phyloP scores from a whole-genome alignment of 495 filamentous ascomycete species.

The Podospora bellae-mahoneyi region DNA sequence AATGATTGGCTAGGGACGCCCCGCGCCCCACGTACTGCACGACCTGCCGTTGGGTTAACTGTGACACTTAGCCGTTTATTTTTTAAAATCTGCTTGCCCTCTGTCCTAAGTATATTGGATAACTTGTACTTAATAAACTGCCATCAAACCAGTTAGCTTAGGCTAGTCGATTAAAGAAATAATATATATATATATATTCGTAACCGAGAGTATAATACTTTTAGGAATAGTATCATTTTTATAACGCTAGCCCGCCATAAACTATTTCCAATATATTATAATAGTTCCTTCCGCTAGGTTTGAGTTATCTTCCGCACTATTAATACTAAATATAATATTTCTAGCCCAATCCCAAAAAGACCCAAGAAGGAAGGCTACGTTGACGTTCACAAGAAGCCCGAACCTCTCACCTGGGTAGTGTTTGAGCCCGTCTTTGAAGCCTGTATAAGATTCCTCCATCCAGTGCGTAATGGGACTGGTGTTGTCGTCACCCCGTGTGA shows the following conservation, averaged over 20 bases:
- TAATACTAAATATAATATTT: constrained; percentile 17
- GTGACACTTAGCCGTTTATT: too few relatives aligned
- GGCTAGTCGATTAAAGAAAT: background rate
- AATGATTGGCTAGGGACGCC: too few relatives aligned
- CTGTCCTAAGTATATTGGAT: background rate
- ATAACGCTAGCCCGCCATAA: background rate
- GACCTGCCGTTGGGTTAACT: too few relatives aligned
- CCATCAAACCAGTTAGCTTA: background rate
- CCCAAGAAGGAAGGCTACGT: too few relatives aligned
- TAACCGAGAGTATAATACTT: constrained; percentile 6
- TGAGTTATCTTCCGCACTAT: constrained; percentile 1
- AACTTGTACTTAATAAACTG: constrained; percentile 9
- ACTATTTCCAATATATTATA: constrained; percentile 4
- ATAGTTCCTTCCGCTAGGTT: background rate
- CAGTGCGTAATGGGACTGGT: too few relatives aligned
- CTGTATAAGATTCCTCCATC: too few relatives aligned
- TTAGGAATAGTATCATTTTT: constrained; percentile 1
- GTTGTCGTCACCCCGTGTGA: too few relatives aligned
- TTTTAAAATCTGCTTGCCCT: background rate
- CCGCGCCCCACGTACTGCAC: too few relatives aligned
- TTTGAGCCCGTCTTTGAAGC: too few relatives aligned
- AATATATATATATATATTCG: background rate
- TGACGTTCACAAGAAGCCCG: too few relatives aligned
- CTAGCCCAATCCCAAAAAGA: too few relatives aligned
- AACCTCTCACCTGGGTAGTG: too few relatives aligned